Evolutionary conservation across 1,139 yeast genomes (phyloP), one percentile per base, ranked within the genome.

Genomic region (Lodderomyces beijingensis): DNA sequence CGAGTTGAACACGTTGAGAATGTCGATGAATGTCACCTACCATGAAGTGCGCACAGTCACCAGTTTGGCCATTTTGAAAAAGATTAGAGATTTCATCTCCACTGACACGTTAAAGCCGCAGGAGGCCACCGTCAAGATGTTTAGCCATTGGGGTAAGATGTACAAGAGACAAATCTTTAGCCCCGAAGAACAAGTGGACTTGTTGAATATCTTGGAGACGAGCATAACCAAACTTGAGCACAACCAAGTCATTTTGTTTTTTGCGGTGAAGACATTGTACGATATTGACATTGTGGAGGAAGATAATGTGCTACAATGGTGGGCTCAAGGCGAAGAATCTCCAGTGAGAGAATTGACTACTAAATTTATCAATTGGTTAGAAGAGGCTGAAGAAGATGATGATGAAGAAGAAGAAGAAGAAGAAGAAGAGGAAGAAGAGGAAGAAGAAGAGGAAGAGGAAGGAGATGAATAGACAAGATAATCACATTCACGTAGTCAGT

Each of bases 21-120:
- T 93, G 98, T 85, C 96, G 45, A 83, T 89, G 91, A 88, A 91
- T 54, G 97, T 88, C 10, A 74, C 93, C 0, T 91, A 91, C 56
- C 94, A 86, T 50, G 96, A 89, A 51, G 96, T 91, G 10, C 76
- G 97, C 53, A 59, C 65, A 24, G 95, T 95, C 5, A 87, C 96
- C 0, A 66, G 79, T 24, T 69, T 71, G 30, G 93, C 96, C 0
- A 66, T 91, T 48, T 51, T 87, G 30, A 65, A 66, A 31, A 73
- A 93, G 49, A 74, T 85, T 14, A 68, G 74, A 36, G 85, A 84
- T 45, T 82, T 82, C 50, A 73, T 87, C 28, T 71, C 79, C 26
- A 84, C 94, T 1, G 86, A 73, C 37, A 86, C 95, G 0, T 63
- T 85, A 44, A 77, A 74, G 30, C 79, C 80, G 27, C 82, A 83